Evolutionary conservation across 805 yeast species (phyloP), one percentile per base, ranked within the genome.

Genomic region (Barnettozyma wickerhamii): DNA sequence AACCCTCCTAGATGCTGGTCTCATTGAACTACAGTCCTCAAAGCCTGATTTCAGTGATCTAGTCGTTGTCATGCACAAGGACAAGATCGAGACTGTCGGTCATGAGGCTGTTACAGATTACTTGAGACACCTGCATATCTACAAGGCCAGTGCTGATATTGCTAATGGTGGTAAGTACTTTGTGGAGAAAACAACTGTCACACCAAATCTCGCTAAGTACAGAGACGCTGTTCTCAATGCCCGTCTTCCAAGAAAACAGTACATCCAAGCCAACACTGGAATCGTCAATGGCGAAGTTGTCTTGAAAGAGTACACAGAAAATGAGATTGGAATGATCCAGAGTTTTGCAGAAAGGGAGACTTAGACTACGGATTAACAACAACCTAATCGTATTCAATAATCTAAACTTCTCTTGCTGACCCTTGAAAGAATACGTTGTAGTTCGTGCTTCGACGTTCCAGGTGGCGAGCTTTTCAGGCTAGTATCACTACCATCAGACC

Each of bases 231-330:
- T 88, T 12, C 65, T 88, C 45, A 64, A 67, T 33, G 82, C 84
- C 59, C 84, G 86, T 63, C 69, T 82, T 51, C 95, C 96, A 47
- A 76, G 96, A 61, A 82, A 80, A 61, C 95, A 86, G 59, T 75
- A 82, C 50, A 78, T 88, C 42, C 96, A 88, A 63, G 86, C 89
- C 20, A 88, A 88, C 63, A 83, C 95, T 7, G 51, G 64, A 19
- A 47, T 77, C 33, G 50, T 58, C 12, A 66, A 55, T 9, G 60
- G 58, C 6, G 49, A 52, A 35, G 79, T 82, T 24, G 70, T 63
- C 30, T 68, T 87, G n/a, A 71, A 69, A 42, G 95, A 85, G 56
- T 88, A 88, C 53, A 81, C 76, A 20, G 91, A 84, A 57, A 70
- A 80, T 10, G 79, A 79, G 49, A 66, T 69, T 27, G 95, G 95